Evolutionary conservation across 73 alveolate species (phyloP).

Genomic region (Loxodes magnus): DNA sequence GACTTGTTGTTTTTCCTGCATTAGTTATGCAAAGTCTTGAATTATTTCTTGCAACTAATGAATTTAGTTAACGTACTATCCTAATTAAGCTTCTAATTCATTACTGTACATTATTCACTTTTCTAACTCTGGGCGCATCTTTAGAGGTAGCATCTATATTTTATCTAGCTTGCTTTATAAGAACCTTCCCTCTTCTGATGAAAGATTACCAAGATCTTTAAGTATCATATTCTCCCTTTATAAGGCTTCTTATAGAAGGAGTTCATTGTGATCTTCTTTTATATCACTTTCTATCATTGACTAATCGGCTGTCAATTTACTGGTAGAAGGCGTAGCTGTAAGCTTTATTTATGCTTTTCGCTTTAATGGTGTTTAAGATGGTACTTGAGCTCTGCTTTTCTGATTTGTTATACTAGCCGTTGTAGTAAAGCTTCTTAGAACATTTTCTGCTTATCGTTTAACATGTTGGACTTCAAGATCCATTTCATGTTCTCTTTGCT

Average conservation of each 20-base stretch:
- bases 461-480: constrained; percentile 1
- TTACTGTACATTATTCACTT: constrained; percentile 12
- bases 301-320: background rate
- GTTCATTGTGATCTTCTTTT: background rate
- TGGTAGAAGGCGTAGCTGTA: background rate
- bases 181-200: background rate
- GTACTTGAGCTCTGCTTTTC: background rate
- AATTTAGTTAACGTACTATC: background rate
- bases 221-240: constrained; percentile 6
- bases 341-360: background rate
- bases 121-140: constrained; percentile 13
- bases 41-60: background rate
- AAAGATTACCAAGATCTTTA: background rate
- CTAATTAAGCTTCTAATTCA: constrained; percentile 2
- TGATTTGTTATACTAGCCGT: background rate
- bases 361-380: background rate
- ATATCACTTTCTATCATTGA: background rate
- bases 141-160: background rate
- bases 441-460: constrained; percentile 14
- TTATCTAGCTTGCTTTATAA: background rate
- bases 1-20: background rate
- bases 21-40: background rate
- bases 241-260: too few relatives aligned
- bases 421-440: background rate
- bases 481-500: background rate